phyloP scores from a whole-genome alignment of 1,139 yeast species.

The Petasospora rhodanensis region DNA sequence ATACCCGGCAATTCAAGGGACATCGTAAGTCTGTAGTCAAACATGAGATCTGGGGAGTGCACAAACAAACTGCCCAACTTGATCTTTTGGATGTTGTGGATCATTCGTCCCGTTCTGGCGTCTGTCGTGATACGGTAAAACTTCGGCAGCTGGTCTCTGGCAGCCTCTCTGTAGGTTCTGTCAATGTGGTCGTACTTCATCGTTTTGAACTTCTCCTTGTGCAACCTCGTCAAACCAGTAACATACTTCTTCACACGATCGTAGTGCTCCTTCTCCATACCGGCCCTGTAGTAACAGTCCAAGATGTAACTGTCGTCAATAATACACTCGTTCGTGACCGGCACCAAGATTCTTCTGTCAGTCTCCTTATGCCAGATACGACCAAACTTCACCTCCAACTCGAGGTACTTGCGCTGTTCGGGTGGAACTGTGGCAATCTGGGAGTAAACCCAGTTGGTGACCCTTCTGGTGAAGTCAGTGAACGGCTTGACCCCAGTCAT shows the following conservation, averaged over 20 bases:
- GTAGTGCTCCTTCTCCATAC: conserved; percentile 65
- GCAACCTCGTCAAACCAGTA: conserved; percentile 46
- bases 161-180: conserved; percentile 34
- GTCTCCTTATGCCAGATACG: conserved; percentile 62
- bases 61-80: conserved; percentile 67
- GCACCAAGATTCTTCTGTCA: conserved; percentile 62
- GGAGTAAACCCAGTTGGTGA: conserved; percentile 88
- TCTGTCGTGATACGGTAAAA: conserved; percentile 64
- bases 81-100: conserved; percentile 66
- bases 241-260: conserved; percentile 54
- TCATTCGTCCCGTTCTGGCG: conserved; percentile 58
- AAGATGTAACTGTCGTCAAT: conserved; percentile 48
- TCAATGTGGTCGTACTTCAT: conserved; percentile 36
- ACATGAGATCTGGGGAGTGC: conserved; percentile 71
- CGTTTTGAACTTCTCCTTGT: conserved; percentile 36
- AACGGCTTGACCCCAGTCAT: conserved; percentile 49
- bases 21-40: conserved; percentile 72
- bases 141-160: conserved; percentile 51
- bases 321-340: conserved; percentile 74
- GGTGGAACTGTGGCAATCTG: conserved; percentile 61
- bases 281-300: conserved; percentile 62
- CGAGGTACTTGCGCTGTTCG: conserved; percentile 57
- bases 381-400: conserved; percentile 82
- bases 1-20: conserved; percentile 72
- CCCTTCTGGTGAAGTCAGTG: conserved; percentile 73